Base-by-base conservation (phyloP, 352 stramenopile genomes). In the Albugo laibachii region DNA sequence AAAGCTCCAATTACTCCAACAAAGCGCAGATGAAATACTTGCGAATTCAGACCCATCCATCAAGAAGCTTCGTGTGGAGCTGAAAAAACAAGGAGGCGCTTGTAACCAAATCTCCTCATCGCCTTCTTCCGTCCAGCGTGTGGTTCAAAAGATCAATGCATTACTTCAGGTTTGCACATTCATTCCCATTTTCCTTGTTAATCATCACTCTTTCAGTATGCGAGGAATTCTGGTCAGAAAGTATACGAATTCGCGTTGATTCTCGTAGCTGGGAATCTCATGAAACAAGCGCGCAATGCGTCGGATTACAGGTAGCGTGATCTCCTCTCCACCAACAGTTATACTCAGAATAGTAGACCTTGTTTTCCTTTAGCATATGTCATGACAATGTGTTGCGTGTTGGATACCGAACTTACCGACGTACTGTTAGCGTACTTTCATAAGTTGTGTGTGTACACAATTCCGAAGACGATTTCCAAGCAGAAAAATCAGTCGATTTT, bases 21-120 rank as follows among this genome's bases (percentile, higher is more conserved):
- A 51, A 12, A 52, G 63, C 14, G 66, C 57, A 0, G 49, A 63
- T 10, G 55, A 66, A 41, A 81, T 87, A 18, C 54, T 78, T 3
- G 65, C 62, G 14, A 75, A 50, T 36, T 48, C 54, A 11, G 62
- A 83, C 39, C 60, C 62, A 12, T 31, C 51, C 1, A 60, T 82
- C 46, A 87, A 87, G 58, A 58, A 60, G 27, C 66, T 80, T 19
- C 72, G 75, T 40, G 62, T 87, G 45, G 64, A 81, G 19, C 82
- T 87, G 44, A 69, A 69, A 48, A 58, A 69, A 4, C 57, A 83
- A 60, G 75, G 69, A 39, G 75, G 72, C 39, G 69, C 56, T n/a
- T 87, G 75, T 43, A 87, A 87, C 42, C 75, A 87, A 59, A 83
- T 87, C 47, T 74, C 75, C 0, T 66, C 75, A 5, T 58, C 72